These are phyloP conservation scores for Ustilago loliicola DNA, from an alignment of 1,284 basidiomycete species.

Conservation along the genomic window DNA sequence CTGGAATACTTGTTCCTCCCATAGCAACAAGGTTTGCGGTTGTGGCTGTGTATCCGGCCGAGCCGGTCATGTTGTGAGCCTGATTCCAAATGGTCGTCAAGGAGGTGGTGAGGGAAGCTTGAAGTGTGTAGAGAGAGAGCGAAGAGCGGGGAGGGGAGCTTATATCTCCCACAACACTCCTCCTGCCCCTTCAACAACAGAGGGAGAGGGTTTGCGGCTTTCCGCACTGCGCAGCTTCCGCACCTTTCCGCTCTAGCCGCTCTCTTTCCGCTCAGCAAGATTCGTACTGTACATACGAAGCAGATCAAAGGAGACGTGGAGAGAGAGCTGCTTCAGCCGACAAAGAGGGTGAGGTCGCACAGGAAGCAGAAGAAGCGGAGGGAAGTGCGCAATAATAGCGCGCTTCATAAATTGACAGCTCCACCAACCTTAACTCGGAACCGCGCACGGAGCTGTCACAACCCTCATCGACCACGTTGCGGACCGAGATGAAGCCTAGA, in stretches of 20 bases:
- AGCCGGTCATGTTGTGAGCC: background rate
- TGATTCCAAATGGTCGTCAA: too few relatives aligned
- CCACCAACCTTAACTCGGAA: background rate
- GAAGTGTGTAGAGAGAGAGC: background rate
- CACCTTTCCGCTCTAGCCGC: too few relatives aligned
- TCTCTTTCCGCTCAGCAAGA: too few relatives aligned
- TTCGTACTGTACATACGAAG: too few relatives aligned
- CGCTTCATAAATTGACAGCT: slow-evolving; percentile 5
- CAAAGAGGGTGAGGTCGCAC: background rate
- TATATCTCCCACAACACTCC: background rate
- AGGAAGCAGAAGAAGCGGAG: background rate
- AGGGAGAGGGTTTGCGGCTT: background rate
- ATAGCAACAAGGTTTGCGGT: slow-evolving; percentile 2
- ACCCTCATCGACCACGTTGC: background rate
- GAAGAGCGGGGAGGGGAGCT: background rate
- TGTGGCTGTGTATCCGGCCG: background rate
- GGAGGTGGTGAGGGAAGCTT: background rate
- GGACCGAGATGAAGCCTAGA: background rate
- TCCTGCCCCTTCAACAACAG: background rate
- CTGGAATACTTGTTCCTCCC: slow-evolving; percentile 3
- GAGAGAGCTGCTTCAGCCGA: too few relatives aligned
- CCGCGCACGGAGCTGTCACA: slow-evolving; percentile 2
- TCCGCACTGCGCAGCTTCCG: background rate
- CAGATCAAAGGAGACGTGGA: too few relatives aligned
- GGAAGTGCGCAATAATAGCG: background rate